These are phyloP conservation scores for Monilinia fructicola DNA, from an alignment of 2,329 filamentous ascomycete genomes.

Conservation along the genomic window DNA sequence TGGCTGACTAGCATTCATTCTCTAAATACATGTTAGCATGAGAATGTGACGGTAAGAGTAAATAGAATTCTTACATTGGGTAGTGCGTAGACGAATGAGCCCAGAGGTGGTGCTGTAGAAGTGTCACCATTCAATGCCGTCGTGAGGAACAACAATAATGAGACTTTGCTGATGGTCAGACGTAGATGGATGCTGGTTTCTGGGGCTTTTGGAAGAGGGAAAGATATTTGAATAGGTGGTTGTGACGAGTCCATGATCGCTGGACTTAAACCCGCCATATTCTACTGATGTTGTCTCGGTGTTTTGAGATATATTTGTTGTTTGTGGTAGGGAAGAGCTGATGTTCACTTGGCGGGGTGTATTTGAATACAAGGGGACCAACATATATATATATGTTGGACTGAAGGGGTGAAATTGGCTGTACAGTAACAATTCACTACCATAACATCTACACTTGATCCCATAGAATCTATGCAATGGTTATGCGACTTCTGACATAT, in stretches of 20 bases:
- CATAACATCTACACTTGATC: not conserved
- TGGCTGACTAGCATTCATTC: constrained; percentile 53
- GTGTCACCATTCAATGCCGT: constrained; percentile 56
- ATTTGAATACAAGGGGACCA: not conserved
- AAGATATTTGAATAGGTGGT: constrained; percentile 49
- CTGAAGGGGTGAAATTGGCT: not conserved
- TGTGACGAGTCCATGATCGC: not conserved
- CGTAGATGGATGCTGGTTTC: constrained; percentile 63
- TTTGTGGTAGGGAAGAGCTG: not conserved
- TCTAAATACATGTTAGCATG: constrained; percentile 33
- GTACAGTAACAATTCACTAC: not conserved
- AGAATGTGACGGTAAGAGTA: constrained; percentile 6
- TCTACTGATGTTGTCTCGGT: constrained; percentile 3
- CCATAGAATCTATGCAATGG: not conserved
- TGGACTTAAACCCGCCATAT: constrained; percentile 2
- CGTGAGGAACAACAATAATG: constrained; percentile 60
- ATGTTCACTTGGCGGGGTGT: constrained; percentile 5
- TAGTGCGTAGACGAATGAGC: constrained; percentile 91
- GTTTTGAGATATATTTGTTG: not conserved
- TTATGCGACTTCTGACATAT: not conserved
- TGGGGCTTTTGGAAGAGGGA: constrained; percentile 59
- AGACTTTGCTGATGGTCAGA: constrained; percentile 57
- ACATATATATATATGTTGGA: not conserved
- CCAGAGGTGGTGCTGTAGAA: constrained; percentile 59
- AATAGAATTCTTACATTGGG: constrained; percentile 66